Percentiles rank a stretch among this genome's conserved stretches.
Evolutionary conservation across 805 yeast species (phyloP).

Genomic region (Kluyveromyces lactis): DNA sequence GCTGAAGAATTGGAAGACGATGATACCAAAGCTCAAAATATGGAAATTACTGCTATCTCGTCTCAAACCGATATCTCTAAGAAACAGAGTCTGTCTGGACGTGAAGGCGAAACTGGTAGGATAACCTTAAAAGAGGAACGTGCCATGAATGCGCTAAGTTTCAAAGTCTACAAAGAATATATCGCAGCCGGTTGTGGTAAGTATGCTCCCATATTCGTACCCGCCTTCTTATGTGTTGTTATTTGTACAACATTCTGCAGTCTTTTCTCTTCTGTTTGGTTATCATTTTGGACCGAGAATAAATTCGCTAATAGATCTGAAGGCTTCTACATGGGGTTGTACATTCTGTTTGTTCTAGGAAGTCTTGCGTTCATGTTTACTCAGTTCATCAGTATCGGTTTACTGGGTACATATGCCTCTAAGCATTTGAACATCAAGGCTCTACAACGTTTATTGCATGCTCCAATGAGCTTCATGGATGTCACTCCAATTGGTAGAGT

Average conservation of each 20-base stretch:
- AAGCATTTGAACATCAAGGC: slow-evolving; percentile 53
- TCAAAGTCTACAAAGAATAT: slow-evolving; percentile 43
- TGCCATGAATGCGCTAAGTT: slow-evolving; percentile 47
- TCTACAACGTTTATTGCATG: slow-evolving; percentile 50
- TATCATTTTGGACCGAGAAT: slow-evolving; percentile 70
- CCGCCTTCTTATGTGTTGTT: slow-evolving; percentile 18
- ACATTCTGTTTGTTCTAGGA: slow-evolving; percentile 51
- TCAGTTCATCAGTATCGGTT: slow-evolving; percentile 24
- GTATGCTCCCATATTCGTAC: slow-evolving; percentile 18
- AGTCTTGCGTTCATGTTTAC: slow-evolving; percentile 35
- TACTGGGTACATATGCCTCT: slow-evolving; percentile 47
- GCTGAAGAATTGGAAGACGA: slow-evolving; percentile 22
- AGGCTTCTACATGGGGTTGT: slow-evolving; percentile 69
- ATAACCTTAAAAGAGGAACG: slow-evolving; percentile 40
- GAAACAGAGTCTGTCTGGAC: too few relatives aligned
- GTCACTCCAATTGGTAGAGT: slow-evolving; percentile 85
- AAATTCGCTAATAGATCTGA: slow-evolving; percentile 40
- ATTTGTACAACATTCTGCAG: slow-evolving; percentile 23
- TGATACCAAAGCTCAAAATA: slow-evolving; percentile 20
- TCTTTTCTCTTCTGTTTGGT: slow-evolving; percentile 44
- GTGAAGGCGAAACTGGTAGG: too few relatives aligned
- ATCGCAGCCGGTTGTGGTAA: slow-evolving; percentile 48
- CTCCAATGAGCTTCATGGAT: slow-evolving; percentile 81
- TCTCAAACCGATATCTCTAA: too few relatives aligned
- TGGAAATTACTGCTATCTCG: too few relatives aligned